Evolutionary conservation across 305 asterid species (phyloP).

Genomic region (Fraxinus floribunda): DNA sequence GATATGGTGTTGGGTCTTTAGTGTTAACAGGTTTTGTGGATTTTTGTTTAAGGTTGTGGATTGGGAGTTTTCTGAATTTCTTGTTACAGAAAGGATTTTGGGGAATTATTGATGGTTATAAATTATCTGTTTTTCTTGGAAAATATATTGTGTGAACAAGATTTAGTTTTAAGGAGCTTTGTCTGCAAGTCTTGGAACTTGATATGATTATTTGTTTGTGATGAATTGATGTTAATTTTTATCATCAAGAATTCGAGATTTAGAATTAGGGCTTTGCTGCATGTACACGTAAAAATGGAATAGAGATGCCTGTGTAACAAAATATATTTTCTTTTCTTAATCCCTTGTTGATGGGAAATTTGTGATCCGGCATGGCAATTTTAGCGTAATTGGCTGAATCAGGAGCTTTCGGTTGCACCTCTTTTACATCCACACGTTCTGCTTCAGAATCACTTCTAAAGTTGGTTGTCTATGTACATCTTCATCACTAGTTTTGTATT

Average conservation of each 20-base stretch:
- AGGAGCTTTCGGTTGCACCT: not conserved
- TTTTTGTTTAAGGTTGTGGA: not conserved
- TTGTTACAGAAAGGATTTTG: not conserved
- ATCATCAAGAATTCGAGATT: not conserved
- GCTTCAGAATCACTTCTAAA: not conserved
- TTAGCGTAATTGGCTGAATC: not conserved
- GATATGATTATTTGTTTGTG: constrained; percentile 1
- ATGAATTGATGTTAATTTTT: constrained; percentile 4
- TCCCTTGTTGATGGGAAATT: not conserved
- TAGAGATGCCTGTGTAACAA: not conserved
- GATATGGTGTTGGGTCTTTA: constrained; percentile 5
- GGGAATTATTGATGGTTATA: not conserved
- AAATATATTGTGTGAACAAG: not conserved
- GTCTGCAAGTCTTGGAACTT: constrained; percentile 5
- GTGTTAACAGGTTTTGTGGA: not conserved
- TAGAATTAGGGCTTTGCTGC: constrained; percentile 11
- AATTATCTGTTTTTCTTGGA: constrained; percentile 9
- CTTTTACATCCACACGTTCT: not conserved
- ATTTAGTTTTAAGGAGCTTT: constrained; percentile 1
- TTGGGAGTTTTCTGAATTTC: not conserved
- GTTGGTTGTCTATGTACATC: not conserved
- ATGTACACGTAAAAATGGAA: not conserved
- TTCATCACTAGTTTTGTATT: not conserved
- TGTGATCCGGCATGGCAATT: not conserved
- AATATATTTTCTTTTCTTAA: not conserved